Conservation (phyloP, 257 asterid genomes). For the Verbascum thapsus region DNA sequence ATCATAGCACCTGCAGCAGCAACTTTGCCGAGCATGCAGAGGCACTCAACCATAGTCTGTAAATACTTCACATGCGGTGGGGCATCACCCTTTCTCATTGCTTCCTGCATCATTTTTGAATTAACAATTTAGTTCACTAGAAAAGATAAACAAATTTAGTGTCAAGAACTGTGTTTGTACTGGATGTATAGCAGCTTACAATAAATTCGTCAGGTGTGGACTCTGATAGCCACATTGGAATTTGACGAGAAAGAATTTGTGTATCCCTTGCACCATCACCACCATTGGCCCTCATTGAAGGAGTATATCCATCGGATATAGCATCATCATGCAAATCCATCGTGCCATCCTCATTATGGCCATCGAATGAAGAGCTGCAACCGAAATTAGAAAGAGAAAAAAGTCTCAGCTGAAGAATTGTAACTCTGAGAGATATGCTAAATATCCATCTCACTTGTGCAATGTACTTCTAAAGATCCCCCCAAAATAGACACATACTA, state of each 20-base stretch:
- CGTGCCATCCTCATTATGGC: slow-evolving; percentile 71
- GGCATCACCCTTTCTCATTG: slow-evolving; percentile 86
- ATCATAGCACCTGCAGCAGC: slow-evolving; percentile 98
- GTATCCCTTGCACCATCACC: slow-evolving; percentile 60
- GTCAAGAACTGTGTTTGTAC: slow-evolving; percentile 29
- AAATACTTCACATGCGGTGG: slow-evolving; percentile 88
- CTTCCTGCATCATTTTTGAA: slow-evolving; percentile 64
- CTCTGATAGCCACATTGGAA: slow-evolving; percentile 87
- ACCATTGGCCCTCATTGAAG: slow-evolving; percentile 57
- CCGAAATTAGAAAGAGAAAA: slow-evolving; percentile 39
- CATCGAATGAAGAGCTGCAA: slow-evolving; percentile 70
- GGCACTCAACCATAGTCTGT: slow-evolving; percentile 96
- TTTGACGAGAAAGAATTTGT: slow-evolving; percentile 59
- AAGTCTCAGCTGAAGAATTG: slow-evolving; percentile 23
- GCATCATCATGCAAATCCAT: slow-evolving; percentile 60
- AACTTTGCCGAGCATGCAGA: slow-evolving; percentile 96
- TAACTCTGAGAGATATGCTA: slow-evolving; percentile 3
- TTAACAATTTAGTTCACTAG: slow-evolving; percentile 31
- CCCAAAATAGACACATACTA: background rate
- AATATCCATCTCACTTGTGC: slow-evolving; percentile 23
- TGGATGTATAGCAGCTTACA: slow-evolving; percentile 62
- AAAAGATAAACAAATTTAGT: slow-evolving; percentile 30
- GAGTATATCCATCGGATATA: slow-evolving; percentile 50
- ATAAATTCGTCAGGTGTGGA: slow-evolving; percentile 97
- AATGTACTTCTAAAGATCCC: slow-evolving; percentile 24